Evolutionary conservation across 139 green algal species (phyloP).

Genomic region (Desmodesmus armatus): DNA sequence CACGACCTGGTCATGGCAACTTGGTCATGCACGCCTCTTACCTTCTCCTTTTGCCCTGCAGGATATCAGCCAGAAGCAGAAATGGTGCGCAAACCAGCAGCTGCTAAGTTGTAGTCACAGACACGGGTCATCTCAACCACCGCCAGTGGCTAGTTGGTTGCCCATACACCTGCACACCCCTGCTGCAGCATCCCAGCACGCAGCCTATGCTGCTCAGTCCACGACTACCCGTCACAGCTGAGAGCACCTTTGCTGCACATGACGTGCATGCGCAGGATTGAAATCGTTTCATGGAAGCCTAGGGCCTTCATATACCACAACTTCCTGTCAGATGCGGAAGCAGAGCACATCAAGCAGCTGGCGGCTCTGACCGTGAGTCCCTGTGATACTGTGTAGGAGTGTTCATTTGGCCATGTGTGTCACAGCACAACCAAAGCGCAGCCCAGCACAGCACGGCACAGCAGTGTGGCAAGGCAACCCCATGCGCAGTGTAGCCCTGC

Average conservation of each 20-base stretch:
- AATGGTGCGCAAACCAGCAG: neutral
- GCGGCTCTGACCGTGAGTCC: slow-evolving; percentile 47
- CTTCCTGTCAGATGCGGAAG: slow-evolving; percentile 79
- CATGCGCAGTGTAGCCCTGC: neutral
- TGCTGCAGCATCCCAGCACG: neutral
- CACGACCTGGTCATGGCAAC: neutral
- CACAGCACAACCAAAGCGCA: neutral
- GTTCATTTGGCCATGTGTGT: neutral
- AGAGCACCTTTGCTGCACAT: neutral
- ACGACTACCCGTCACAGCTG: neutral
- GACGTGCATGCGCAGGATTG: slow-evolving; percentile 63
- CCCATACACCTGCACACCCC: neutral
- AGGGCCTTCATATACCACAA: slow-evolving; percentile 86
- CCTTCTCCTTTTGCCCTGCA: neutral
- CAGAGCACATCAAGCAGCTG: slow-evolving; percentile 73
- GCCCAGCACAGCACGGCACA: neutral
- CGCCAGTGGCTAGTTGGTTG: neutral
- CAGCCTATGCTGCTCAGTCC: neutral
- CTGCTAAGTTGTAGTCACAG: neutral
- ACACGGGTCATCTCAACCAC: neutral
- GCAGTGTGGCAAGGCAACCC: neutral
- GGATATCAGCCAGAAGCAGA: neutral
- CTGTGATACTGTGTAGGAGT: too few relatives aligned
- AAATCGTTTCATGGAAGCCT: slow-evolving; percentile 78
- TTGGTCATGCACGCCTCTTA: neutral